A percentile compares a stretch with the other conserved stretches of the same genome.
phyloP scores from a whole-genome alignment of 352 stramenopile species.

The Elongisporangium senticosum region DNA sequence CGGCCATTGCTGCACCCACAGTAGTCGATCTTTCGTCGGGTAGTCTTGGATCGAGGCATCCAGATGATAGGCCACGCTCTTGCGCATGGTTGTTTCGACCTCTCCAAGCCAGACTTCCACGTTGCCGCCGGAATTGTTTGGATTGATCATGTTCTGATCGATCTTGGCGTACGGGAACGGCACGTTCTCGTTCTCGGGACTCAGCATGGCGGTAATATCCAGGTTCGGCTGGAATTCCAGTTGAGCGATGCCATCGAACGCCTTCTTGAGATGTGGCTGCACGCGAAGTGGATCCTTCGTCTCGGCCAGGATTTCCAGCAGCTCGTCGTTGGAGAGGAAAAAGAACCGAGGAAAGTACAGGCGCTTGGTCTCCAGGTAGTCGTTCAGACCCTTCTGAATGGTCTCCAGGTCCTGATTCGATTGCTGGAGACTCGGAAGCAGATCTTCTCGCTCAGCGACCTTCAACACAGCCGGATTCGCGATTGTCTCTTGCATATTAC shows the following conservation, averaged over 20 bases:
- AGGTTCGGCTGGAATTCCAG: constrained; percentile 91
- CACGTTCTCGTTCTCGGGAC: constrained; percentile 84
- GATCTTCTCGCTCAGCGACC: constrained; percentile 69
- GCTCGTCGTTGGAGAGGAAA: constrained; percentile 91
- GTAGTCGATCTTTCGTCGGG: constrained; percentile 76
- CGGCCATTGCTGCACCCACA: constrained; percentile 91
- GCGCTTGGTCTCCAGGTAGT: constrained; percentile 90
- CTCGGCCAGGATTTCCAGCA: constrained; percentile 90
- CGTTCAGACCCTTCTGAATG: constrained; percentile 92
- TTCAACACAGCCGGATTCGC: constrained; percentile 64
- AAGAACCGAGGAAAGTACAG: constrained; percentile 91
- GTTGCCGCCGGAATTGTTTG: constrained; percentile 91
- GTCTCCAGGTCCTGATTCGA: constrained; percentile 91
- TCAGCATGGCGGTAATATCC: constrained; percentile 90
- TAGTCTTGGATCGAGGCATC: constrained; percentile 86
- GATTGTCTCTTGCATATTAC: constrained; percentile 86
- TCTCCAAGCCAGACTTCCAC: constrained; percentile 89
- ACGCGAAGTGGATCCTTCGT: constrained; percentile 92
- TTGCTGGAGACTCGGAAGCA: constrained; percentile 81
- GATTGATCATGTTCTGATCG: constrained; percentile 89
- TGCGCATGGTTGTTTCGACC: constrained; percentile 84
- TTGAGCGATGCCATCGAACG: constrained; percentile 90
- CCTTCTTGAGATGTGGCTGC: constrained; percentile 93
- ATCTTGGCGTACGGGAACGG: constrained; percentile 87
- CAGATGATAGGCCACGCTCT: constrained; percentile 73